Conservation (phyloP, 2,329 filamentous ascomycete species). For the Alternaria sp. region DNA sequence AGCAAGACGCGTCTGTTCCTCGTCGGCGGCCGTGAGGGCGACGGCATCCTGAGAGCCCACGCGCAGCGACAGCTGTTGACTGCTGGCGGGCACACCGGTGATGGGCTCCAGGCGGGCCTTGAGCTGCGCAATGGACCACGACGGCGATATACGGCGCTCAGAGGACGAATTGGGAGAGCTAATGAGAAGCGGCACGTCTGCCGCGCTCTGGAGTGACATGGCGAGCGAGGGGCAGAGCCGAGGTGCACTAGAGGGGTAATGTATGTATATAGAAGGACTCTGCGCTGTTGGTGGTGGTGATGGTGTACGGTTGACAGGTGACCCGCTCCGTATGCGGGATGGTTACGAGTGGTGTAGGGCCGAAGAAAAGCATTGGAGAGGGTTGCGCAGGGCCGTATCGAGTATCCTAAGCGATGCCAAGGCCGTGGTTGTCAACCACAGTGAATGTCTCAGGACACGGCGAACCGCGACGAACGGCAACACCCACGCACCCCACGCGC, state of each 20-base stretch:
- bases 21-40: conserved; percentile 71
- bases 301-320: conserved; percentile 18
- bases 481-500: conserved; percentile 17
- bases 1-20: conserved; percentile 71
- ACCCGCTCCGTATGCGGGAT: conserved; percentile 20
- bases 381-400: conserved; percentile 2
- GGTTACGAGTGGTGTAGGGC: conserved; percentile 16
- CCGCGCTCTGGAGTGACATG: conserved; percentile 57
- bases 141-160: conserved; percentile 88
- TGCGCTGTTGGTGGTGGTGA: conserved; percentile 9
- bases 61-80: conserved; percentile 77
- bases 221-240: conserved; percentile 1
- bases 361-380: conserved; percentile 5
- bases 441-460: conserved; percentile 25
- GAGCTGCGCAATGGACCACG: conserved; percentile 85
- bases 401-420: conserved; percentile 32
- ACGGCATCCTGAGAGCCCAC: conserved; percentile 67
- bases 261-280: conserved; percentile 1
- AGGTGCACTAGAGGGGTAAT: conserved; percentile 11
- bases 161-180: conserved; percentile 78
- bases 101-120: conserved; percentile 90
- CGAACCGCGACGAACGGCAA: not conserved
- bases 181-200: conserved; percentile 77
- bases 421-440: conserved; percentile 11
- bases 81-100: conserved; percentile 84